Percentiles rank a stretch among this genome's conserved stretches.
Conservation (phyloP, 2,329 filamentous ascomycete genomes). For the Botrytis fabae region DNA sequence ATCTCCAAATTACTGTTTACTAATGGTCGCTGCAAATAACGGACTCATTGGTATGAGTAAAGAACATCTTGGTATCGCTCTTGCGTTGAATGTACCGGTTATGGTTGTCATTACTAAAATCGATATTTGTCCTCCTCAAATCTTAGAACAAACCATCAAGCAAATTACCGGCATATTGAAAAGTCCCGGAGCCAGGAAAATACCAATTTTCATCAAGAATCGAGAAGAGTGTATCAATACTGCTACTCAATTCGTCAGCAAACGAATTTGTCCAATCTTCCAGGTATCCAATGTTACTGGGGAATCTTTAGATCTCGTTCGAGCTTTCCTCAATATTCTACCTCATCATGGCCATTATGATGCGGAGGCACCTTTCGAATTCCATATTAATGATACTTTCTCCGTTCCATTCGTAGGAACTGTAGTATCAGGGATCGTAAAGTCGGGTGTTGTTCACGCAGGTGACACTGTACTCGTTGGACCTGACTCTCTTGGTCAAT, state of each 20-base stretch:
- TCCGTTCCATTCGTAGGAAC: slow-evolving; percentile 96
- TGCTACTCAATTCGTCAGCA: slow-evolving; percentile 91
- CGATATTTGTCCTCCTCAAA: slow-evolving; percentile 94
- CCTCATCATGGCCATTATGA: slow-evolving; percentile 95
- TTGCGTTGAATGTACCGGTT: slow-evolving; percentile 93
- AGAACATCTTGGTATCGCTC: slow-evolving; percentile 92
- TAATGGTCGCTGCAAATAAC: slow-evolving; percentile 99
- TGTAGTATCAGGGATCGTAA: slow-evolving; percentile 91
- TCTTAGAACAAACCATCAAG: slow-evolving; percentile 87
- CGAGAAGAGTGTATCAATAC: slow-evolving; percentile 92
- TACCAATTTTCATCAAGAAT: slow-evolving; percentile 92
- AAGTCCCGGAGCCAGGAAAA: slow-evolving; percentile 89
- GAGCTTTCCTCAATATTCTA: slow-evolving; percentile 91
- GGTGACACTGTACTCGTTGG: slow-evolving; percentile 90
- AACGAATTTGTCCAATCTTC: slow-evolving; percentile 95
- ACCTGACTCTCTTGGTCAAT: slow-evolving; percentile 87
- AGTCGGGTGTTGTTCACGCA: slow-evolving; percentile 80
- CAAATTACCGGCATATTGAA: slow-evolving; percentile 93
- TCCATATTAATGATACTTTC: slow-evolving; percentile 96
- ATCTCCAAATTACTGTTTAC: slow-evolving; percentile 93
- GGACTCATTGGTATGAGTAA: slow-evolving; percentile 97
- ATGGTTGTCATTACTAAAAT: slow-evolving; percentile 99
- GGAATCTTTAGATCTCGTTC: slow-evolving; percentile 83
- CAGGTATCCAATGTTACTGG: slow-evolving; percentile 98
- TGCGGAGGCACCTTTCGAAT: slow-evolving; percentile 83